Evolutionary conservation across 2,329 filamentous ascomycete species (phyloP).

Genomic region (Fonsecaea pugnacius): DNA sequence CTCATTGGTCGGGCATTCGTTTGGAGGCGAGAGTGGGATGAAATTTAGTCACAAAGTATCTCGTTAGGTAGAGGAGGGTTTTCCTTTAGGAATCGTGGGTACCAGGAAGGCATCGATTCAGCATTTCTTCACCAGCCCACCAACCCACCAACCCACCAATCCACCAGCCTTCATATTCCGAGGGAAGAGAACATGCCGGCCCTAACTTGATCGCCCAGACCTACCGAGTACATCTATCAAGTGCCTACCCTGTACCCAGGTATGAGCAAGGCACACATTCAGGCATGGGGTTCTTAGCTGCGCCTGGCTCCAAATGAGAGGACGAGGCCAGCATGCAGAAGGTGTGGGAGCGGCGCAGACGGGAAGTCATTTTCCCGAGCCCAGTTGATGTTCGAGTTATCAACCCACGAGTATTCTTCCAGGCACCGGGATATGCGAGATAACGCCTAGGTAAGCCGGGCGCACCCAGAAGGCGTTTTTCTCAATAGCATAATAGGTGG

Average conservation of each 20-base stretch:
- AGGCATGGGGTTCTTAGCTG: background rate
- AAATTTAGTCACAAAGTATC: background rate
- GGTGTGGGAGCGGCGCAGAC: background rate
- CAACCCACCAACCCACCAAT: no score
- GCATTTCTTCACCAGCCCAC: background rate
- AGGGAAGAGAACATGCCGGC: background rate
- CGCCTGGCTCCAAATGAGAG: background rate
- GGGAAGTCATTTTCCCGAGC: background rate
- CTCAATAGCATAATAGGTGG: background rate
- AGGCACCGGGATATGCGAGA: background rate
- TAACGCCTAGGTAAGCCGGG: background rate
- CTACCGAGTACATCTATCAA: background rate
- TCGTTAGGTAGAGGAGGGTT: background rate
- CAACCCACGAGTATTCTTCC: background rate
- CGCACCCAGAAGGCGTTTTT: background rate
- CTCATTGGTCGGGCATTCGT: background rate
- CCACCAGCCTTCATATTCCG: background rate
- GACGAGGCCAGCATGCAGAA: background rate
- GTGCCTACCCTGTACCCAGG: no score
- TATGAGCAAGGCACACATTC: background rate
- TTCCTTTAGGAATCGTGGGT: background rate
- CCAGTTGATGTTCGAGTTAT: background rate
- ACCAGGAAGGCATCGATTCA: background rate
- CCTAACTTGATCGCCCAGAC: background rate
- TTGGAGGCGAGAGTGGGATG: conserved; percentile 1